Conservation (phyloP, 148 eudicot species). For the Talinum fruticosum region DNA sequence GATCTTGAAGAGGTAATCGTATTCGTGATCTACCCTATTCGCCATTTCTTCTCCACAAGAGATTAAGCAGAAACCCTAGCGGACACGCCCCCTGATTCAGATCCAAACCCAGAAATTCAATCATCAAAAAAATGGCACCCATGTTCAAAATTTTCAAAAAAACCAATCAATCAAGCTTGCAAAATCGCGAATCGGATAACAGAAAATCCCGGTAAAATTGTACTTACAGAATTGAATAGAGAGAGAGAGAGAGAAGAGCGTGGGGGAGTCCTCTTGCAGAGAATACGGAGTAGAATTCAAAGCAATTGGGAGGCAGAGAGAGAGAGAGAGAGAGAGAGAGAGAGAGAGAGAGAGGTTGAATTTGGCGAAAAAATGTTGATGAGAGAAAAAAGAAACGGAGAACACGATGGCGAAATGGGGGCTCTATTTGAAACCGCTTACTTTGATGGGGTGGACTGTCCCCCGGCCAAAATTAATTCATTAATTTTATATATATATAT, state of each 20-base stretch:
- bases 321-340: constrained; percentile 13
- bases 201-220: background rate
- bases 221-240: background rate
- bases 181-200: background rate
- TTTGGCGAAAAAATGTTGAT: background rate
- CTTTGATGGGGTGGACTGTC: background rate
- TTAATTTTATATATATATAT: background rate
- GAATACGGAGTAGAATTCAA: constrained; percentile 9
- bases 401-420: constrained; percentile 25
- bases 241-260: background rate
- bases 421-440: constrained; percentile 24
- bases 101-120: constrained; percentile 22
- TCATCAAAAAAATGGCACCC: background rate
- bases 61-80: constrained; percentile 15
- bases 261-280: constrained; percentile 5
- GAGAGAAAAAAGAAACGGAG: constrained; percentile 20
- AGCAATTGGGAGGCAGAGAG: background rate
- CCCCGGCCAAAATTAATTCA: background rate
- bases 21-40: constrained; percentile 66
- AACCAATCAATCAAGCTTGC: constrained; percentile 2
- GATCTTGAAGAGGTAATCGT: constrained; percentile 71
- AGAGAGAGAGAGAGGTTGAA: too few species aligned
- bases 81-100: constrained; percentile 30
- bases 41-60: constrained; percentile 34
- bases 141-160: background rate